Conservation (phyloP, 352 stramenopile species). For the Globisporangium spinosum region DNA sequence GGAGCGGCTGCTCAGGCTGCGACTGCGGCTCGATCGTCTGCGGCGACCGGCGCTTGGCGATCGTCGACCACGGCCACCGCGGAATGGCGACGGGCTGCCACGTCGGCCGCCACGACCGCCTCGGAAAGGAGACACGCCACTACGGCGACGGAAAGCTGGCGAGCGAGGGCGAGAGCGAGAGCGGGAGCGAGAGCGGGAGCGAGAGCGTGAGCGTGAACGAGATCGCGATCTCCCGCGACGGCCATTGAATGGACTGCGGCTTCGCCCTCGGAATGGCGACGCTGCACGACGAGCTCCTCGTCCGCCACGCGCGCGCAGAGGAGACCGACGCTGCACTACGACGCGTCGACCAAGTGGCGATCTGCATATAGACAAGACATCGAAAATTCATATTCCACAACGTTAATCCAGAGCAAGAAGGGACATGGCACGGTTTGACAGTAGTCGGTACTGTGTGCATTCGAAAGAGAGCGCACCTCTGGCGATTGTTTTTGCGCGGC, state of each 20-base stretch:
- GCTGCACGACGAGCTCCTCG: conserved; percentile 22
- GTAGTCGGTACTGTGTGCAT: not conserved
- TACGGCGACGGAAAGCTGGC: conserved; percentile 36
- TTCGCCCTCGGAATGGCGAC: conserved; percentile 52
- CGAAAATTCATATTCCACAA: not conserved
- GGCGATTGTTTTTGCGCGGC: conserved; percentile 14
- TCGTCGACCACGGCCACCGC: conserved; percentile 13
- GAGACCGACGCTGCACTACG: conserved; percentile 17
- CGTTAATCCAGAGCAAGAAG: not conserved
- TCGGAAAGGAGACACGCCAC: conserved; percentile 35
- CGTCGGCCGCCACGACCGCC: conserved; percentile 21
- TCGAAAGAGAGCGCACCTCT: conserved; percentile 8
- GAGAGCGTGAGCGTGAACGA: conserved; percentile 28
- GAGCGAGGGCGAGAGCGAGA: conserved; percentile 38
- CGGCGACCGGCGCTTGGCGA: conserved; percentile 12
- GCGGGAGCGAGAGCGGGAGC: too few species aligned
- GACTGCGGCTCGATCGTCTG: not conserved
- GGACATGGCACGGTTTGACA: not conserved
- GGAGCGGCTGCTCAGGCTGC: not conserved
- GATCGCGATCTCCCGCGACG: conserved; percentile 18
- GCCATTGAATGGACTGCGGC: conserved; percentile 33
- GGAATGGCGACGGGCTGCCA: conserved; percentile 15
- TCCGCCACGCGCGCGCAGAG: conserved; percentile 22
- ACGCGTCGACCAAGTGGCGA: conserved; percentile 7
- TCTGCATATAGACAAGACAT: conserved; percentile 4